A percentile compares a stretch with the other conserved stretches of the same genome.
Evolutionary conservation across 2,329 filamentous ascomycete genomes (phyloP).

Genomic region (Grosmannia huntii): DNA sequence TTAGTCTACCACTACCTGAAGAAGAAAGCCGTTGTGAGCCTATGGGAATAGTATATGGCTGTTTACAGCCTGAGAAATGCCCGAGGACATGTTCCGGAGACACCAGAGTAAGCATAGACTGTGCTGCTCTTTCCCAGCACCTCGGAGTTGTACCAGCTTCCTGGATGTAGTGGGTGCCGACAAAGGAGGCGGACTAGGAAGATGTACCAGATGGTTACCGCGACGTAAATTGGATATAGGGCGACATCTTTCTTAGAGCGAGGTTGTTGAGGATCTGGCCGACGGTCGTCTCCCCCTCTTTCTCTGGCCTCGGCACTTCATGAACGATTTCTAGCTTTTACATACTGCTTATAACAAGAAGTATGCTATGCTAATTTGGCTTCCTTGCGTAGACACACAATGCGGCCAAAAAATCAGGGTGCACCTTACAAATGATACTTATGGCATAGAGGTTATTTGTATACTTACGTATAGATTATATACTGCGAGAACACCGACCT

Average conservation of each 20-base stretch:
- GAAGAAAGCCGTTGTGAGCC: no score
- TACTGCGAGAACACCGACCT: no score
- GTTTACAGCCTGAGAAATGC: constrained; percentile 22
- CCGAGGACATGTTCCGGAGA: constrained; percentile 17
- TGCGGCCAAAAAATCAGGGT: background rate
- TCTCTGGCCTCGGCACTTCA: no score
- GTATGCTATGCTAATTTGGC: background rate
- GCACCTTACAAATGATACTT: background rate
- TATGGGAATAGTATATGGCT: no score
- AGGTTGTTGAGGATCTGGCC: constrained; percentile 25
- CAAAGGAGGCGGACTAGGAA: constrained; percentile 24
- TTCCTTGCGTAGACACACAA: background rate
- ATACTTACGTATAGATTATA: no score
- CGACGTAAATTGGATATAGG: constrained; percentile 21
- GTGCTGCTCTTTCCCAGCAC: constrained; percentile 28
- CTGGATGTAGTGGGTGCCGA: constrained; percentile 21
- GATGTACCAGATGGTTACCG: no score
- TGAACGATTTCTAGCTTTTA: no score
- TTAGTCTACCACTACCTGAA: no score
- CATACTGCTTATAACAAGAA: no score
- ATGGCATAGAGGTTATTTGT: background rate
- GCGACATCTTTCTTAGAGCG: constrained; percentile 25
- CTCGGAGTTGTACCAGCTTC: constrained; percentile 28
- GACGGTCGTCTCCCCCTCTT: constrained; percentile 25
- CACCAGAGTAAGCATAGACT: constrained; percentile 24